phyloP scores from a whole-genome alignment of 306 rosid species.

The Acacia melanoxylon region DNA sequence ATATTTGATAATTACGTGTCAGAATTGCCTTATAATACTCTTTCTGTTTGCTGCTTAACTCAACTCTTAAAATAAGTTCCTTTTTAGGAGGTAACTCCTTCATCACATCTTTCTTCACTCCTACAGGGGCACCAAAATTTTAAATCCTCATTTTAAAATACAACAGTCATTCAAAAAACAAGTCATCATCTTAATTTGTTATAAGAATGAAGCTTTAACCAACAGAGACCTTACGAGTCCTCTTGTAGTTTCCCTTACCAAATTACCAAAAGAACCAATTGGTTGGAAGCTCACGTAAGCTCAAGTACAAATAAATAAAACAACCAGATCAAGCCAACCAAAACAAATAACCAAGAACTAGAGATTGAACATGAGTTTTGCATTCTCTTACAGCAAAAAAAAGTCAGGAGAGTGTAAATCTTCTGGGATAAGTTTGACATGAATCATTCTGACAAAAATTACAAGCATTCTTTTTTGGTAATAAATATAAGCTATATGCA shows the following conservation, averaged over 20 bases:
- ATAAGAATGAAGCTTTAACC: conserved; percentile 14
- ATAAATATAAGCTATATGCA: conserved; percentile 9
- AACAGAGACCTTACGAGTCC: conserved; percentile 12
- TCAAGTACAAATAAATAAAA: conserved; percentile 2
- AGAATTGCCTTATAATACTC: conserved; percentile 97
- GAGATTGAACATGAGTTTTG: conserved; percentile 12
- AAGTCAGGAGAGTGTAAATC: conserved; percentile 12
- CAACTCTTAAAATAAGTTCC: conserved; percentile 94
- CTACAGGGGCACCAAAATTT: conserved; percentile 50
- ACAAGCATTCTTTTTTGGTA: conserved; percentile 3
- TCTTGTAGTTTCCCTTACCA: conserved; percentile 4
- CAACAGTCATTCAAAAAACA: not conserved
- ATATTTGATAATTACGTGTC: conserved; percentile 94
- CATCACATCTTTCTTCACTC: conserved; percentile 99
- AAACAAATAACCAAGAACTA: conserved; percentile 11
- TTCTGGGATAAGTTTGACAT: conserved; percentile 7
- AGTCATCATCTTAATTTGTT: conserved; percentile 10
- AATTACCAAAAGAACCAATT: conserved; percentile 13
- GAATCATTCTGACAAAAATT: conserved; percentile 22
- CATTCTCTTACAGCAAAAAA: not conserved
- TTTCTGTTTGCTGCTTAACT: conserved; percentile 90
- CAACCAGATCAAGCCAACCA: conserved; percentile 13
- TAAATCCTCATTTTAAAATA: conserved; percentile 22
- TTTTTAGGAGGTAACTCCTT: conserved; percentile 97
- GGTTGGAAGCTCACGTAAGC: conserved; percentile 18